Conservation (phyloP, 192 early-diverging fungal species). For the Rhizophagus prolifer region DNA sequence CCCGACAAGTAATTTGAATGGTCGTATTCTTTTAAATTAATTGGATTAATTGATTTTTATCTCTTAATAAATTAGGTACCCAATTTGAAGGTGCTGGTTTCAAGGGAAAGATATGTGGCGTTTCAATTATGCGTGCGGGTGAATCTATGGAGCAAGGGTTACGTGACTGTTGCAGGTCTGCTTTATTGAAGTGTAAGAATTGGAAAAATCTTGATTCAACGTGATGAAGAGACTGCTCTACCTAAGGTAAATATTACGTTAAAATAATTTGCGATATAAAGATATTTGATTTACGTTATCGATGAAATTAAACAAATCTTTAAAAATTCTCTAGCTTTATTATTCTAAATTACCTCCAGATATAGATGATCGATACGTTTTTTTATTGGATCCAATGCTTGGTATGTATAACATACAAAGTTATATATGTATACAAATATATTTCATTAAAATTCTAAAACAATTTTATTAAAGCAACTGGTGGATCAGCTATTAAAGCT, state of each 20-base stretch:
- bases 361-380: slow-evolving; percentile 75
- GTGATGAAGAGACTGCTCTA: slow-evolving; percentile 90
- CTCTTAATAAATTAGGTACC: slow-evolving; percentile 39
- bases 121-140: slow-evolving; percentile 96
- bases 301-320: too few species aligned
- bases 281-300: too few species aligned
- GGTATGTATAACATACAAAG: slow-evolving; percentile 42
- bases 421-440: neutral
- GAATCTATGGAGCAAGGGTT: slow-evolving; percentile 89
- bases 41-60: neutral
- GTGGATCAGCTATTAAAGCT: slow-evolving; percentile 91
- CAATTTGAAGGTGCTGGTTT: slow-evolving; percentile 75
- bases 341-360: slow-evolving; percentile 92
- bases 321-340: slow-evolving; percentile 56
- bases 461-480: slow-evolving; percentile 66
- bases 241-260: slow-evolving; percentile 58
- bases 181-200: slow-evolving; percentile 73
- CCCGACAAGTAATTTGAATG: slow-evolving; percentile 61
- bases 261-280: neutral
- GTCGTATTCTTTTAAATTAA: neutral
- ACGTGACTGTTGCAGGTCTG: slow-evolving; percentile 72
- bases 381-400: slow-evolving; percentile 94
- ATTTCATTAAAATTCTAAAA: neutral
- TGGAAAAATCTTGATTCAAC: slow-evolving; percentile 94
- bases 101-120: slow-evolving; percentile 87